Percentiles rank a stretch among this genome's conserved stretches.
These are phyloP conservation scores for Neopestalotiopsis clavispora DNA, from an alignment of 2,329 filamentous ascomycete genomes.

Conservation along the genomic window DNA sequence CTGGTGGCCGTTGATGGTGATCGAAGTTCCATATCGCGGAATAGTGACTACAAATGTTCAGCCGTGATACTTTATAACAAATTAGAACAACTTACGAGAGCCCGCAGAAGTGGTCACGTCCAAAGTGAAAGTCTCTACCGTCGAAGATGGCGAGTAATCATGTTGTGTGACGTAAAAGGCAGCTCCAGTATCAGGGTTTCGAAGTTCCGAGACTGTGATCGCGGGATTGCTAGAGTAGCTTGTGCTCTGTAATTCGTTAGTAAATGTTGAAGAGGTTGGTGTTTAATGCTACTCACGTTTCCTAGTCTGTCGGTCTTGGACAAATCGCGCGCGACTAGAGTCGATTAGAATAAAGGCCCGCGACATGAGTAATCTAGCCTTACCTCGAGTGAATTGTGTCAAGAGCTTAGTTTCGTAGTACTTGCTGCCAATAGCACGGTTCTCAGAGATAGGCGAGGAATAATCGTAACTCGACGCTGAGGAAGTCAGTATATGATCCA, in stretches of 20 bases:
- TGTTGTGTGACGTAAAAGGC: constrained; percentile 66
- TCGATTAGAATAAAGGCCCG: not conserved
- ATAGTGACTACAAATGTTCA: constrained; percentile 45
- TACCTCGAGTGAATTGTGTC: constrained; percentile 58
- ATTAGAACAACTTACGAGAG: constrained; percentile 28
- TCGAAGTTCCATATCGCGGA: constrained; percentile 51
- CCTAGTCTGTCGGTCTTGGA: constrained; percentile 56
- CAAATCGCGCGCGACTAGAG: constrained; percentile 56
- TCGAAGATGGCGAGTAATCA: constrained; percentile 53
- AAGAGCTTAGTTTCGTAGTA: constrained; percentile 68
- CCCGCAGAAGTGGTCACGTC: constrained; percentile 61
- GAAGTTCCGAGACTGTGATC: constrained; percentile 59
- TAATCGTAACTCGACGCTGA: constrained; percentile 66
- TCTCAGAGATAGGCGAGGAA: constrained; percentile 64
- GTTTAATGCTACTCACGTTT: constrained; percentile 28
- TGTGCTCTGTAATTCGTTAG: constrained; percentile 45
- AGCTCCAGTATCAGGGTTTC: constrained; percentile 61
- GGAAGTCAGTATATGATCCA: constrained; percentile 3
- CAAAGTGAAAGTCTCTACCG: constrained; percentile 58
- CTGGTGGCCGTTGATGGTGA: constrained; percentile 64
- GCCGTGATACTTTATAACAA: not conserved
- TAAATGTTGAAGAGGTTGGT: not conserved
- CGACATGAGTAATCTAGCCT: not conserved
- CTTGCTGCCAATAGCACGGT: constrained; percentile 61
- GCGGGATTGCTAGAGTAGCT: constrained; percentile 55